phyloP scores from a whole-genome alignment of 169 alveolate species.

The Condylostoma magnum region DNA sequence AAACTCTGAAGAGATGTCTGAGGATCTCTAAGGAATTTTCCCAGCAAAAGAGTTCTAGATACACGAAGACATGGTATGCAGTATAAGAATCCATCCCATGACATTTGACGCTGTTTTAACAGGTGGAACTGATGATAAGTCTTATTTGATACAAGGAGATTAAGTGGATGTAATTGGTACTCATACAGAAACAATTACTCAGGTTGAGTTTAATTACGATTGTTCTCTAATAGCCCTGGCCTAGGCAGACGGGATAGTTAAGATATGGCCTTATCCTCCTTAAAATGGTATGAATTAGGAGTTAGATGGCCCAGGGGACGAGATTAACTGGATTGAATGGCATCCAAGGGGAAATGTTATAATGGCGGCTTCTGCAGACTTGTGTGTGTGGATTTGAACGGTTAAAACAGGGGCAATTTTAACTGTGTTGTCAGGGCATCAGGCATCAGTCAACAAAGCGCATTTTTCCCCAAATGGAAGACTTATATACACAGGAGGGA shows the following conservation, averaged over 20 bases:
- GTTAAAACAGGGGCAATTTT: neutral
- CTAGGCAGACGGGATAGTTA: slow-evolving; percentile 11
- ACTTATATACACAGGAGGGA: slow-evolving; percentile 20
- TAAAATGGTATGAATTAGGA: neutral
- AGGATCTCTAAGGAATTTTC: neutral
- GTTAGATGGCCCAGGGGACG: slow-evolving; percentile 18
- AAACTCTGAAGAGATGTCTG: too few relatives aligned
- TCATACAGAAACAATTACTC: slow-evolving; percentile 13
- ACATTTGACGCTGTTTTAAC: neutral
- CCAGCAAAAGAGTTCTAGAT: slow-evolving; percentile 10
- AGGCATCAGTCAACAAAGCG: slow-evolving; percentile 4
- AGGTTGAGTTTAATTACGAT: neutral
- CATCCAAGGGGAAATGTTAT: neutral
- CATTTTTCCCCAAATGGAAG: slow-evolving; percentile 19
- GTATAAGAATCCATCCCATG: slow-evolving; percentile 7
- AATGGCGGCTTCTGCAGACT: neutral
- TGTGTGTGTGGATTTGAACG: slow-evolving; percentile 22
- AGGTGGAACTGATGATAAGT: slow-evolving; percentile 27
- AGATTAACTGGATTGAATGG: slow-evolving; percentile 1
- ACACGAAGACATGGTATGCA: slow-evolving; percentile 20
- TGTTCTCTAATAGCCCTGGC: slow-evolving; percentile 13
- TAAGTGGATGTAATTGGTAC: neutral
- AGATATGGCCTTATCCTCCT: neutral
- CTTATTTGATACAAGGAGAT: neutral
- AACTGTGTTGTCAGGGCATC: slow-evolving; percentile 28